phyloP scores from a whole-genome alignment of 1,139 yeast genomes.

The Hyphopichia burtonii region DNA sequence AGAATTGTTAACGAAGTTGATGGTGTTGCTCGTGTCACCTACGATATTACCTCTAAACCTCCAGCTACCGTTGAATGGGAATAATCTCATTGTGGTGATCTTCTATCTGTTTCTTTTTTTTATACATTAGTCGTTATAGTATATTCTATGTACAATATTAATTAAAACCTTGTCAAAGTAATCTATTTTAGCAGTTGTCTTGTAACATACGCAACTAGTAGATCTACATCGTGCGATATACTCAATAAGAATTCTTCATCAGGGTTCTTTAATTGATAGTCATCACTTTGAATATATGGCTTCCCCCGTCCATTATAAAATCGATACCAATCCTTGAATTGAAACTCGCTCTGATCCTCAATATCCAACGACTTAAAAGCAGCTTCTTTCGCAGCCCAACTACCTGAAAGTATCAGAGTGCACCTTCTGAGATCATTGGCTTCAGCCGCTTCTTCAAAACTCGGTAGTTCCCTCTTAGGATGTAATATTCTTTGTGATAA shows the following conservation, averaged over 20 bases:
- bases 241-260: constrained; percentile 54
- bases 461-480: constrained; percentile 43
- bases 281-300: constrained; percentile 37
- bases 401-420: constrained; percentile 48
- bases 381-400: constrained; percentile 80
- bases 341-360: constrained; percentile 49
- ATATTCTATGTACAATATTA: constrained; percentile 1
- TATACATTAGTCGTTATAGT: background rate
- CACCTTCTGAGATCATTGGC: constrained; percentile 19
- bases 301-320: constrained; percentile 32
- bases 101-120: background rate
- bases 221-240: constrained; percentile 66
- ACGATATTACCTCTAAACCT: constrained; percentile 97
- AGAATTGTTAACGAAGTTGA: constrained; percentile 98
- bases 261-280: constrained; percentile 18
- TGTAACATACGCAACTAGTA: constrained; percentile 49
- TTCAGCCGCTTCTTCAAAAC: constrained; percentile 19
- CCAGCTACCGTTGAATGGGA: constrained; percentile 99
- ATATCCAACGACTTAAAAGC: constrained; percentile 58
- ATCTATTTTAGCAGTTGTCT: constrained; percentile 28
- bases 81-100: constrained; percentile 33
- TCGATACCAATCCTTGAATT: constrained; percentile 64
- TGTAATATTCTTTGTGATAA: constrained; percentile 53
- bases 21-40: constrained; percentile 98
- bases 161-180: background rate